Evolutionary conservation across 768 basidiomycete genomes (phyloP), one percentile per base, ranked within the genome.

Genomic region (Pilatotrama ljubarskyi): DNA sequence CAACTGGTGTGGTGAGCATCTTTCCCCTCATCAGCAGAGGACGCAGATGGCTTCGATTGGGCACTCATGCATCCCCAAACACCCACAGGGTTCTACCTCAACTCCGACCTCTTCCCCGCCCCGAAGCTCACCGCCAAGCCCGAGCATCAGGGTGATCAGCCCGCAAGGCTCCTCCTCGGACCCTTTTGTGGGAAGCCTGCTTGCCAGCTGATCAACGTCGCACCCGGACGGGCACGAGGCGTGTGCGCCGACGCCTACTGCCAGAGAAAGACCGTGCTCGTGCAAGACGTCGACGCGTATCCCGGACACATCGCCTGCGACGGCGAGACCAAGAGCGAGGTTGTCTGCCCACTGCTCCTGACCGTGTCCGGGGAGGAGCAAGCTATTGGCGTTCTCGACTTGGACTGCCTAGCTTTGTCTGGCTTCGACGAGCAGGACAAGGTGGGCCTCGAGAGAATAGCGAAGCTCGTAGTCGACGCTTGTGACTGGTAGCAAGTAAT

Each of bases 251-350:
- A 86, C 50, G 87, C 88, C 1, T 96, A 84, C 72, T 55, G 86
- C 14, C 78, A 78, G 50, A 73, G 71, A 43, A 68, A 76, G 63
- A 83, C 88, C 0, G 53, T 92, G 5, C 67, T 93, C n/a, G 92
- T 97, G 1, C 74, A 78, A 18, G 82, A 95, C 59, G 93, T 98
- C 18, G 82, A 90, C 24, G 73, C 72, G 10, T 94, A 94, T 69
- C 92, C 92, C 0, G 94, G 95, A 0, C 96, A 98, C 70, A 96
- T 97, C 62, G 92, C 93, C 2, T 98, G 96, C 69, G 95, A 98
- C 65, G 91, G 86, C 20, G 85, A 88, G 53, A 96, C 95, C 2
- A 87, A 88, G 68, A 92, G 91, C 66, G 96, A 98, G 72, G 85
- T 98, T 50, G 95, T 97, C 22, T 77, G 90, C 50, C 95, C 95